Base-by-base conservation (phyloP, 768 basidiomycete genomes). In the Arthromyces matolae region DNA sequence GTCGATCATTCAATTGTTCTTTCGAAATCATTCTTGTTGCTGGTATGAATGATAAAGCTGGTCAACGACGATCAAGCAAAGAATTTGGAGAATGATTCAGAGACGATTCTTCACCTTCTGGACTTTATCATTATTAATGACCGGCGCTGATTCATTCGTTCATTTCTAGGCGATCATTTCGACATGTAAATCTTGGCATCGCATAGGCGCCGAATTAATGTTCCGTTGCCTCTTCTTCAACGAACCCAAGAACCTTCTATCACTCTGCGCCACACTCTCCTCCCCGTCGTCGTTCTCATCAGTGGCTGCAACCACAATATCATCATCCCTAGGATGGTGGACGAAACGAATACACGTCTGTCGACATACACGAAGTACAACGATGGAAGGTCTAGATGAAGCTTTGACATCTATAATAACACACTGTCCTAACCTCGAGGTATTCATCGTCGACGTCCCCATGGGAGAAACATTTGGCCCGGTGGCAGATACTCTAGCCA, bases 381-480 rank as follows among this genome's bases (percentile, higher is more conserved):
- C 73, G 5, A 67, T 78, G 56, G 67, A 74, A 8, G 71, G 78
- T 25, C 67, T 81, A 22, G 76, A 82, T 56, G 67, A 69, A 20
- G 75, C 80, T 0, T 70, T 90, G 18, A 65, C 78, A 8, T 71
- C 78, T 22, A 72, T 88, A 47, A 76, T 89, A 25, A 65, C 67
- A 10, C 84, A 78, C 45, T 86, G 83, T 51, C 83, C 84, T 4
- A 88, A 88, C 54, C 78, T 89, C 41, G 78, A 86, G 52, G 80
- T 86, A 7, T 86, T 89, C 64, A 71, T 86, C 28, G 65, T 86
- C 35, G 83, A 86, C 51, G 81, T 79, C 68, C 79, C 85, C 0
- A 71, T 89, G 68, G 70, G 75, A 3, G 62, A 58, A 6, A 72
- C 79, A 12, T 85, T 89, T 51, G 78, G 80, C 1, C 69, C 80